Evolutionary conservation across 257 asterid species (phyloP).

Genomic region (Handroanthus guayacan): DNA sequence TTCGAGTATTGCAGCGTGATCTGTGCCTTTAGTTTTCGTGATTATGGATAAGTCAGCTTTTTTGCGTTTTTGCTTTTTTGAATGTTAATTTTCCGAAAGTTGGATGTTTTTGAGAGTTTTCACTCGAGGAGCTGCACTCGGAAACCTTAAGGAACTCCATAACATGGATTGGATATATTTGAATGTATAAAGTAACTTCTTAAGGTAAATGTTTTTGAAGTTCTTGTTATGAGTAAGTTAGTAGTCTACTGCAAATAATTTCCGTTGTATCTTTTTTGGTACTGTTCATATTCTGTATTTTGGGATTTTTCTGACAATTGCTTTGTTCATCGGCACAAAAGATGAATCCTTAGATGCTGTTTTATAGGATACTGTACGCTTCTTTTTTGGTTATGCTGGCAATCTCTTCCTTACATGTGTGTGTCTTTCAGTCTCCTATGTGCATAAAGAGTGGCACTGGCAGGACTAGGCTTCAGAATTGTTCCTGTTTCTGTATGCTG

Average conservation of each 20-base stretch:
- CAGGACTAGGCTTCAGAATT: not conserved
- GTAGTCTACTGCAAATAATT: not conserved
- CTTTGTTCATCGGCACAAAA: conserved; percentile 10
- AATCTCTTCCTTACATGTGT: not conserved
- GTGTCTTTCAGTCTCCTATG: not conserved
- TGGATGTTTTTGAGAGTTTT: not conserved
- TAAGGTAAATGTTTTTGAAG: not conserved
- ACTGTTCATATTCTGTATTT: not conserved
- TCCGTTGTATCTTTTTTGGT: not conserved
- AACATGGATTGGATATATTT: not conserved
- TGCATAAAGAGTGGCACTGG: not conserved
- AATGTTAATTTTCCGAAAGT: not conserved
- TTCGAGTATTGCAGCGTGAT: conserved; percentile 11
- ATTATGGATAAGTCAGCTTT: not conserved
- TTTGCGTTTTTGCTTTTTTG: not conserved
- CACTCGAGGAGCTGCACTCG: not conserved
- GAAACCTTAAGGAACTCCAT: not conserved
- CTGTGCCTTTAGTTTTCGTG: not conserved
- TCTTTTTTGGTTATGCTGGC: not conserved
- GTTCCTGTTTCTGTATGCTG: not conserved
- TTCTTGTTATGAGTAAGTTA: not conserved
- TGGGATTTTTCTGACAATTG: not conserved
- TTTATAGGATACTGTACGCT: not conserved
- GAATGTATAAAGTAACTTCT: not conserved
- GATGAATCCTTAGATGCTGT: not conserved